Evolutionary conservation across 495 filamentous ascomycete species (phyloP).

Genomic region (Talaromyces proteolyticus): DNA sequence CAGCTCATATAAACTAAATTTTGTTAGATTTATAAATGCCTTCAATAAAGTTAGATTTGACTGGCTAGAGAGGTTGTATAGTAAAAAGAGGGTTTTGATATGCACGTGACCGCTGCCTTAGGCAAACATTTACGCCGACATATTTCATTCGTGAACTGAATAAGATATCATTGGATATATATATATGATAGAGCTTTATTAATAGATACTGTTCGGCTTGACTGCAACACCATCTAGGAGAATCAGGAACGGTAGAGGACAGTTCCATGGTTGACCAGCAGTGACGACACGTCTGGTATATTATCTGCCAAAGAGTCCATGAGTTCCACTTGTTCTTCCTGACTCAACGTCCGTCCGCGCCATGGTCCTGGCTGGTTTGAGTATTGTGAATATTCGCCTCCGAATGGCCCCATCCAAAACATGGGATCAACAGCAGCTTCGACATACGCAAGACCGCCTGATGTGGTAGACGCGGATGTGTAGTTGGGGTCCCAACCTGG

Average conservation of each 20-base stretch:
- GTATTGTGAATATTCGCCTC: constrained; percentile 46
- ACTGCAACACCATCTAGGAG: not conserved
- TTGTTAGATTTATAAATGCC: too few relatives aligned
- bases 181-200: too few relatives aligned
- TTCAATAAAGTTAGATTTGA: too few relatives aligned
- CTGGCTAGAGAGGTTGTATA: too few relatives aligned
- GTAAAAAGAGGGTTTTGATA: too few relatives aligned
- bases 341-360: constrained; percentile 59
- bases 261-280: constrained; percentile 52
- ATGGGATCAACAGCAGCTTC: constrained; percentile 32
- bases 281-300: constrained; percentile 44
- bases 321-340: constrained; percentile 65
- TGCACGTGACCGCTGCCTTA: too few relatives aligned
- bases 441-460: constrained; percentile 33
- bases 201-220: too few relatives aligned
- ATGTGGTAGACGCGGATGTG: constrained; percentile 35
- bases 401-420: constrained; percentile 35
- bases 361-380: constrained; percentile 38
- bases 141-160: too few relatives aligned
- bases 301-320: constrained; percentile 61
- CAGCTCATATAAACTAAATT: too few relatives aligned
- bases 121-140: too few relatives aligned
- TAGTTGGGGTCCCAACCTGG: constrained; percentile 44
- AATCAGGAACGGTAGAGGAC: constrained; percentile 37
- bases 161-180: too few relatives aligned